Conservation (phyloP, 202 grass and related monocot genomes). For the Bolboschoenoplectus hybrid region DNA sequence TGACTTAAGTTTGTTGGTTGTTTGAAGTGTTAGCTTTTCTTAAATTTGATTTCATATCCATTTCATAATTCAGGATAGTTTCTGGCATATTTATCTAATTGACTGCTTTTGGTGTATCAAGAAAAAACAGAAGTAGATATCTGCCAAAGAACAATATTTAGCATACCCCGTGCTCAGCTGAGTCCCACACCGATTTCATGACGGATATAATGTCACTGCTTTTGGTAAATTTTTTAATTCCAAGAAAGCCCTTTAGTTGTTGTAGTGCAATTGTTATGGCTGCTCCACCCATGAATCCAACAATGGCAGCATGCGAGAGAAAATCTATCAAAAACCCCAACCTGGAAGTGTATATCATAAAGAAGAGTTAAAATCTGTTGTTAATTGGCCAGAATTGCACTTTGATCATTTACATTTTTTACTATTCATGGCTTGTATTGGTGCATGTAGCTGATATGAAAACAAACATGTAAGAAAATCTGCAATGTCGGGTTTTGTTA, state of each 20-base stretch:
- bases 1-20: background rate
- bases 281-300: slow-evolving; percentile 95
- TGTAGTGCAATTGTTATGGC: slow-evolving; percentile 95
- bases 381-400: background rate
- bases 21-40: background rate
- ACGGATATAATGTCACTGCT: slow-evolving; percentile 92
- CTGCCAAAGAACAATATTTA: background rate
- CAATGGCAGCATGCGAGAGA: slow-evolving; percentile 94
- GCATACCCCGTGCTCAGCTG: slow-evolving; percentile 79
- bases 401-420: background rate
- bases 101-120: background rate
- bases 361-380: slow-evolving; percentile 29
- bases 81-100: background rate
- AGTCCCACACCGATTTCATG: slow-evolving; percentile 81
- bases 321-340: slow-evolving; percentile 96
- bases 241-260: slow-evolving; percentile 86
- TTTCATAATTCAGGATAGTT: background rate
- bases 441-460: background rate
- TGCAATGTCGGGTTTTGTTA: background rate
- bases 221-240: slow-evolving; percentile 78
- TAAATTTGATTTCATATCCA: background rate
- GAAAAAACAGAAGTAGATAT: slow-evolving; percentile 1
- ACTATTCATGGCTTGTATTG: background rate
- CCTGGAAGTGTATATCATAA: slow-evolving; percentile 42
- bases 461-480: background rate